Conservation (phyloP, 129 eudicot genomes). For the Silybum marianum region DNA sequence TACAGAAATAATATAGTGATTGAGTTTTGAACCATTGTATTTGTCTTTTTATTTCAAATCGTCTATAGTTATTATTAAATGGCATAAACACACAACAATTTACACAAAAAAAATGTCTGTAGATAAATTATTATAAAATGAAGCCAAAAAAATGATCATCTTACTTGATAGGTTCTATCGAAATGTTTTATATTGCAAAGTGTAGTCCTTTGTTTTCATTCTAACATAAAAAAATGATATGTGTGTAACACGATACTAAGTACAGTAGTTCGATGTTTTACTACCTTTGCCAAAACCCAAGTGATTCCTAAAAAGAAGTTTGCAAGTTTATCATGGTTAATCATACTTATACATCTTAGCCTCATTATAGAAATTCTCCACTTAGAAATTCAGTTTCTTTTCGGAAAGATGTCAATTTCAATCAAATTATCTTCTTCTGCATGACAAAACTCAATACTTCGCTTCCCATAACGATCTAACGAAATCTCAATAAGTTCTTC, state of each 20-base stretch:
- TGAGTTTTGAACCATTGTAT: background rate
- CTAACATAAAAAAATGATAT: background rate
- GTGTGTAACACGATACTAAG: background rate
- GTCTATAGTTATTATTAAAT: background rate
- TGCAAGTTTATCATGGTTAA: constrained; percentile 15
- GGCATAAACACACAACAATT: background rate
- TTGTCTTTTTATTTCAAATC: background rate
- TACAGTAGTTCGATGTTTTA: constrained; percentile 2
- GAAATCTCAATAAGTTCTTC: constrained; percentile 85
- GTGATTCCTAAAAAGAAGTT: background rate
- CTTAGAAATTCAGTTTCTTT: constrained; percentile 36
- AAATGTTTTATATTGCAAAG: background rate
- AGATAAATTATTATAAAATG: background rate
- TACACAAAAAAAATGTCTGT: background rate
- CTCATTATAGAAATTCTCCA: background rate
- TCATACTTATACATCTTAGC: constrained; percentile 8
- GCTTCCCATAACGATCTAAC: constrained; percentile 43
- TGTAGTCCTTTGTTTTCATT: background rate
- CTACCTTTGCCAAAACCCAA: background rate
- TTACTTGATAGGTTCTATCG: background rate
- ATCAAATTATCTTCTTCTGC: constrained; percentile 89
- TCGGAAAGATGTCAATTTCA: constrained; percentile 64
- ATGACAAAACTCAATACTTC: constrained; percentile 25
- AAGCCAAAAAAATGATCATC: background rate
- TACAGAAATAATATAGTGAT: background rate